phyloP scores from a whole-genome alignment of 73 alveolate genomes.

The Tetrahymena borealis region DNA sequence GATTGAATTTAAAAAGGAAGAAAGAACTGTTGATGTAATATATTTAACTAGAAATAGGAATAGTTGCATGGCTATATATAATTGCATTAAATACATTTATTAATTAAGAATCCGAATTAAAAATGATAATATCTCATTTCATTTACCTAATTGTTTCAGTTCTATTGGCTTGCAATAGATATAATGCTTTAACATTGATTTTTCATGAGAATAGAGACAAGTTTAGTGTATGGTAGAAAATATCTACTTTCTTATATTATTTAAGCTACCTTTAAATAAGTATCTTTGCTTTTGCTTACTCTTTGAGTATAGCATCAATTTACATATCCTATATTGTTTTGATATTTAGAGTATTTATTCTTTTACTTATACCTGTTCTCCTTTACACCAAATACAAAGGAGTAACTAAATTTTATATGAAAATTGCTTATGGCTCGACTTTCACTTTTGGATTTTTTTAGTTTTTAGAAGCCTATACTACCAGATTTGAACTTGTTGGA shows the following conservation, averaged over 20 bases:
- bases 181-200: not conserved
- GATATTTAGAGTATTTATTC: not conserved
- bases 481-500: not conserved
- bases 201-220: not conserved
- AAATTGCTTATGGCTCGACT: not conserved
- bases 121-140: too few relatives aligned
- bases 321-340: not conserved
- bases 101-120: too few relatives aligned
- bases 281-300: not conserved
- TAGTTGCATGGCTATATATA: too few relatives aligned
- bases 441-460: not conserved
- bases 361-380: not conserved
- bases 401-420: not conserved
- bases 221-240: not conserved
- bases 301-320: not conserved
- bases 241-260: not conserved
- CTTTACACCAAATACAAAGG: not conserved
- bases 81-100: too few relatives aligned
- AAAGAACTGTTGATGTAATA: too few relatives aligned
- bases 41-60: too few relatives aligned
- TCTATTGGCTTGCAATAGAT: not conserved
- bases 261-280: not conserved
- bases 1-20: too few relatives aligned
- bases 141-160: too few relatives aligned
- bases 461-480: not conserved